phyloP scores from a whole-genome alignment of 176 grass and related monocot genomes.

The Avena insularis region DNA sequence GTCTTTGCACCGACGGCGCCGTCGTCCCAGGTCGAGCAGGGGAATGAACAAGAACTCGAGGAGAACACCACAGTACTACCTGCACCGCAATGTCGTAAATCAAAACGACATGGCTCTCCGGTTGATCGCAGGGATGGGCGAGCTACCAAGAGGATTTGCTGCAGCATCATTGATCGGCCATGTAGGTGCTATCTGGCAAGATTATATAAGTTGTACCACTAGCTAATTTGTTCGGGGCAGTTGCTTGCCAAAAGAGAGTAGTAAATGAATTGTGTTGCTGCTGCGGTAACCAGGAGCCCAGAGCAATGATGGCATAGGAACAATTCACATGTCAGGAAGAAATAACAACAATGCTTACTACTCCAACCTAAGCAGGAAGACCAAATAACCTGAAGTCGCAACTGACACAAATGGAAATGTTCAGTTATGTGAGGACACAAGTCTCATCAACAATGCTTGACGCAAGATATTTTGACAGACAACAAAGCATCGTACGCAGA shows the following conservation, averaged over 20 bases:
- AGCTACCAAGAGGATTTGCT: neutral
- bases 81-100: neutral
- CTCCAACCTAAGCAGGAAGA: too few relatives aligned
- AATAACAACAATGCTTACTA: too few relatives aligned
- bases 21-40: neutral
- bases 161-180: neutral
- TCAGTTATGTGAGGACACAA: neutral
- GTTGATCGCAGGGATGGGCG: neutral
- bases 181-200: neutral
- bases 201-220: neutral
- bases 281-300: too few relatives aligned
- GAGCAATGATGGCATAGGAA: too few relatives aligned
- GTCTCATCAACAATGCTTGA: neutral
- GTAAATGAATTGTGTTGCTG: too few relatives aligned
- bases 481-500: too few relatives aligned
- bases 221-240: too few relatives aligned
- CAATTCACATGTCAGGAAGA: too few relatives aligned
- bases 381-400: too few relatives aligned
- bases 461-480: too few relatives aligned
- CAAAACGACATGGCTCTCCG: neutral
- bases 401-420: neutral
- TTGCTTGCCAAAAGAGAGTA: too few relatives aligned
- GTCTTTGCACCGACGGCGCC: neutral
- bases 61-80: neutral
- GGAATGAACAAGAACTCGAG: neutral